Conservation (phyloP, 2,329 filamentous ascomycete species). For the Coniochaeta hoffmannii region DNA sequence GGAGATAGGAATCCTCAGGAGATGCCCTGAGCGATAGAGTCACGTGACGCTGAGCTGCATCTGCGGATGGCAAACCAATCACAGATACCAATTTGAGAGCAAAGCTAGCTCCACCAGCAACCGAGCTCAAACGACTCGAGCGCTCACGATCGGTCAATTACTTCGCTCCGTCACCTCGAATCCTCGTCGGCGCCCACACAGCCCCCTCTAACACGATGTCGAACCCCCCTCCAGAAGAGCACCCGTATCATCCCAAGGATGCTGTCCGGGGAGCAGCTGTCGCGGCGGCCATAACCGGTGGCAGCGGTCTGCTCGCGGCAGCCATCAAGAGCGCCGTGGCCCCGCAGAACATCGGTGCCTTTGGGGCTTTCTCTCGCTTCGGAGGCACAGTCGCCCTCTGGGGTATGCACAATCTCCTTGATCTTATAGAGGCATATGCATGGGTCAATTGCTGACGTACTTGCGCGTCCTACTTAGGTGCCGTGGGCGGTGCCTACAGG, state of each 20-base stretch:
- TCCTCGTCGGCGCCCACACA: background rate
- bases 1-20: too few relatives aligned
- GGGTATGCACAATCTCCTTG: conserved; percentile 36
- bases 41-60: background rate
- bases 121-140: conserved; percentile 1
- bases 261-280: conserved; percentile 49
- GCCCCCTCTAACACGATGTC: background rate
- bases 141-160: background rate
- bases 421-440: background rate
- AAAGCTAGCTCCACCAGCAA: background rate
- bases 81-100: background rate
- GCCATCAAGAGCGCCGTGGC: conserved; percentile 77
- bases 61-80: background rate
- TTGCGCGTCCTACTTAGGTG: conserved; percentile 39
- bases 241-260: conserved; percentile 38
- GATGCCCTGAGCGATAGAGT: background rate
- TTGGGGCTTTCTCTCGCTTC: conserved; percentile 72
- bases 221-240: conserved; percentile 10
- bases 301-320: conserved; percentile 45
- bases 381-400: conserved; percentile 66
- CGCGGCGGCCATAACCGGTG: conserved; percentile 47
- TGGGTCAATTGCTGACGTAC: background rate
- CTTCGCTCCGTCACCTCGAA: background rate
- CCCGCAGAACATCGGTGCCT: conserved; percentile 72
- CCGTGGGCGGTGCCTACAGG: conserved; percentile 66